phyloP scores from a whole-genome alignment of 148 eudicot genomes.

The Limonium bicolor region DNA sequence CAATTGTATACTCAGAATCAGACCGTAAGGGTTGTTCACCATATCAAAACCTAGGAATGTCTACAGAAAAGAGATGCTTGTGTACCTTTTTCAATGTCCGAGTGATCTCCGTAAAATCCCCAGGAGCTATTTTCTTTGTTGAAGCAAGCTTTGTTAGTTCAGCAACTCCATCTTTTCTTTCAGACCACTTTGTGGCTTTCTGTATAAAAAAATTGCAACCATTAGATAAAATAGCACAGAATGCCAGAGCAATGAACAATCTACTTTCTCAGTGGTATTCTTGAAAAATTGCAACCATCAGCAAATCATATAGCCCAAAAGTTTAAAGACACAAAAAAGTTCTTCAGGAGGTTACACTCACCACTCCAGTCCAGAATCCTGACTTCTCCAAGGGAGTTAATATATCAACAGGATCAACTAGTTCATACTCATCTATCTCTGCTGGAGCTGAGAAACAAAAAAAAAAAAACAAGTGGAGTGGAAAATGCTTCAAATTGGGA shows the following conservation, averaged over 20 bases:
- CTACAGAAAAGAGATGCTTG: neutral
- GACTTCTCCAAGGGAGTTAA: conserved; percentile 91
- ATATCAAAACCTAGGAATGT: neutral
- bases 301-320: neutral
- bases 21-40: neutral
- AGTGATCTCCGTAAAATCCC: conserved; percentile 91
- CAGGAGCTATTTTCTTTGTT: conserved; percentile 87
- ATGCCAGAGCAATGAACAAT: too few species aligned
- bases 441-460: conserved; percentile 53
- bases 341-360: conserved; percentile 27
- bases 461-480: conserved; percentile 2
- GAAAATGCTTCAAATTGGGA: neutral
- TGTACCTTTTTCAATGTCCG: conserved; percentile 85
- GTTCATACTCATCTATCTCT: conserved; percentile 93
- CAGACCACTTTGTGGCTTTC: conserved; percentile 99
- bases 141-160: conserved; percentile 96
- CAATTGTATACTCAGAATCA: neutral
- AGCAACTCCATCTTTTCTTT: conserved; percentile 95
- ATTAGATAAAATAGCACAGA: neutral
- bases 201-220: conserved; percentile 7
- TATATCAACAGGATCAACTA: conserved; percentile 97
- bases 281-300: conserved; percentile 1
- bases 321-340: neutral
- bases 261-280: neutral
- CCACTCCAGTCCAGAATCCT: conserved; percentile 99